Evolutionary conservation across 2,329 filamentous ascomycete species (phyloP).

Genomic region (Alternaria incomplexa): DNA sequence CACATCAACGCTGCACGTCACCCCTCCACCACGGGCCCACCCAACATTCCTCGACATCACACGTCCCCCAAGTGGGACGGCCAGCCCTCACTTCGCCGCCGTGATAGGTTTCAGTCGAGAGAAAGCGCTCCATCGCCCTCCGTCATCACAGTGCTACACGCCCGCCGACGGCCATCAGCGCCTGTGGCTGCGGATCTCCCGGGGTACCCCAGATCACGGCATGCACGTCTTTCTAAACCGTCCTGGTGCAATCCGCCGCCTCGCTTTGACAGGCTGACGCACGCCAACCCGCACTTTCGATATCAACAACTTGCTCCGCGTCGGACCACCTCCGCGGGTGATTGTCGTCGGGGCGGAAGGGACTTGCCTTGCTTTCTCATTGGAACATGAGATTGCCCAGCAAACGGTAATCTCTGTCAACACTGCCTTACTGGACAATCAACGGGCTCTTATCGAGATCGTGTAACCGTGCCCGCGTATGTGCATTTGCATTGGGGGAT

Average conservation of each 20-base stretch:
- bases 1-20: constrained; percentile 2
- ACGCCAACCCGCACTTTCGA: not conserved
- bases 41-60: not conserved
- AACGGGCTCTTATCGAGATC: not conserved
- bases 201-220: constrained; percentile 8
- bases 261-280: not conserved
- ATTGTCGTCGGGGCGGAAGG: not conserved
- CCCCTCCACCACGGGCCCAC: not conserved
- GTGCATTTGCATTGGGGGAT: not conserved
- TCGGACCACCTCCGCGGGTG: not conserved
- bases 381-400: not conserved
- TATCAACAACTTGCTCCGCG: not conserved
- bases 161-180: not conserved
- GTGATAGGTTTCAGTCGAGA: not conserved
- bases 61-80: not conserved
- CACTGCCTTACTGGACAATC: not conserved
- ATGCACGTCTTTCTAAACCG: constrained; percentile 6
- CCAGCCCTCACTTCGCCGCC: not conserved
- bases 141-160: not conserved
- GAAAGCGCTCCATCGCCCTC: not conserved
- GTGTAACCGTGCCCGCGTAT: not conserved
- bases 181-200: constrained; percentile 3
- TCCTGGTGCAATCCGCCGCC: constrained; percentile 1
- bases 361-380: not conserved
- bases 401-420: not conserved